Conservation (phyloP, 495 filamentous ascomycete genomes). For the Geopyxis carbonaria region DNA sequence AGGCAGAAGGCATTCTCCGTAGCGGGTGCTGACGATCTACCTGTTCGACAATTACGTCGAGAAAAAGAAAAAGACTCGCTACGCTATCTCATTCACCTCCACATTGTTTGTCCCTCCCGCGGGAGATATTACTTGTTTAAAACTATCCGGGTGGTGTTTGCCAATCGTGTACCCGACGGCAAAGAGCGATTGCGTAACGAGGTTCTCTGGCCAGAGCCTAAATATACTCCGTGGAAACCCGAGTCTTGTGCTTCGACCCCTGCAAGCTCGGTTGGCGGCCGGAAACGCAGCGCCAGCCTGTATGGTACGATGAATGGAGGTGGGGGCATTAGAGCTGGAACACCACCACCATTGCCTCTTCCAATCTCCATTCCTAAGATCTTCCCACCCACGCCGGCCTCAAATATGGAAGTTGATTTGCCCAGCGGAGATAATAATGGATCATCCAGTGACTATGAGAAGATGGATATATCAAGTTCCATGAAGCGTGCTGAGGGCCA, state of each 20-base stretch:
- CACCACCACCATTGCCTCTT: conserved; percentile 4
- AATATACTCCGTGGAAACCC: conserved; percentile 71
- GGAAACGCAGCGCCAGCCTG: conserved; percentile 18
- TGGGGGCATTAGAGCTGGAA: conserved; percentile 7
- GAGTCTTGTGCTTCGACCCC: conserved; percentile 29
- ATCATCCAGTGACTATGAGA: conserved; percentile 17
- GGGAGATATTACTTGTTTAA: conserved; percentile 86
- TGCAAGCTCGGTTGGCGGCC: conserved; percentile 11
- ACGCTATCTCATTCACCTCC: conserved; percentile 82
- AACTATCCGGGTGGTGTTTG: conserved; percentile 85
- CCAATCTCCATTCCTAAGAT: conserved; percentile 5
- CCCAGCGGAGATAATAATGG: conserved; percentile 7
- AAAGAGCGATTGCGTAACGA: conserved; percentile 90
- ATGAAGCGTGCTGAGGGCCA: conserved; percentile 12
- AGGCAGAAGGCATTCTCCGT: conserved; percentile 87
- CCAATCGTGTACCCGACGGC: conserved; percentile 90
- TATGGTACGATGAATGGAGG: conserved; percentile 13
- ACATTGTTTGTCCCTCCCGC: conserved; percentile 73
- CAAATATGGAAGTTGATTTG: conserved; percentile 5
- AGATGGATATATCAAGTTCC: conserved; percentile 17
- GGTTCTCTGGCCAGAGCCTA: conserved; percentile 72
- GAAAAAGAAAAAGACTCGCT: conserved; percentile 58
- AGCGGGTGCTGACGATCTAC: conserved; percentile 37
- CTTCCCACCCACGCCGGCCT: not conserved
- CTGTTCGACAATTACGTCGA: conserved; percentile 4